Evolutionary conservation across 257 asterid species (phyloP).

Genomic region (Jacaranda mimosifolia): DNA sequence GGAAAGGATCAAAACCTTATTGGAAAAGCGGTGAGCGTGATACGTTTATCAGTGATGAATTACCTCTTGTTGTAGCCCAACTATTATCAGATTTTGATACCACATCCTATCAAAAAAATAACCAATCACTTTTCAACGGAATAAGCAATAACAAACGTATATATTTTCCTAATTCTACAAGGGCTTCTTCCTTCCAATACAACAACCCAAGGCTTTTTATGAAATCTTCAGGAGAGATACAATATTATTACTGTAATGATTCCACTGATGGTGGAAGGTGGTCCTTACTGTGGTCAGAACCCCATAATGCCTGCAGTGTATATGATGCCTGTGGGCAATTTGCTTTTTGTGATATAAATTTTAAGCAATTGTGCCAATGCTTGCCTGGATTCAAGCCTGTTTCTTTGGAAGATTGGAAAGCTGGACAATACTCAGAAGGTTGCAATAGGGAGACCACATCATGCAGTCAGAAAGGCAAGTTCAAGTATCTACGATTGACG

Average conservation of each 20-base stretch:
- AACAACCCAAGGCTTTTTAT: constrained; percentile 35
- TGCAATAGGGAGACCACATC: constrained; percentile 8
- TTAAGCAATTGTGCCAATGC: constrained; percentile 34
- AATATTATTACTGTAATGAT: constrained; percentile 24
- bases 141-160: no score
- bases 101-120: background rate
- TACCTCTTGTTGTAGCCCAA: background rate
- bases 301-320: constrained; percentile 34
- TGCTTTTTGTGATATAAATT: constrained; percentile 30
- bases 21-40: constrained; percentile 44
- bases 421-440: constrained; percentile 24
- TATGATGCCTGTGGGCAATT: constrained; percentile 44
- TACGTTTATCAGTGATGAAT: background rate
- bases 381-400: constrained; percentile 39
- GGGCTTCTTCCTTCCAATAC: background rate
- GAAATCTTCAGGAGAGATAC: constrained; percentile 47
- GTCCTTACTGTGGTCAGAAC: constrained; percentile 36
- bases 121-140: background rate
- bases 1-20: background rate
- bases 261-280: background rate
- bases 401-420: constrained; percentile 17
- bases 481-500: constrained; percentile 22
- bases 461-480: constrained; percentile 27
- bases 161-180: background rate
- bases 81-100: constrained; percentile 26